Percentiles rank a stretch among this genome's conserved stretches.
phyloP scores from a whole-genome alignment of 2,329 filamentous ascomycete species.

The Aspergillus sp. region DNA sequence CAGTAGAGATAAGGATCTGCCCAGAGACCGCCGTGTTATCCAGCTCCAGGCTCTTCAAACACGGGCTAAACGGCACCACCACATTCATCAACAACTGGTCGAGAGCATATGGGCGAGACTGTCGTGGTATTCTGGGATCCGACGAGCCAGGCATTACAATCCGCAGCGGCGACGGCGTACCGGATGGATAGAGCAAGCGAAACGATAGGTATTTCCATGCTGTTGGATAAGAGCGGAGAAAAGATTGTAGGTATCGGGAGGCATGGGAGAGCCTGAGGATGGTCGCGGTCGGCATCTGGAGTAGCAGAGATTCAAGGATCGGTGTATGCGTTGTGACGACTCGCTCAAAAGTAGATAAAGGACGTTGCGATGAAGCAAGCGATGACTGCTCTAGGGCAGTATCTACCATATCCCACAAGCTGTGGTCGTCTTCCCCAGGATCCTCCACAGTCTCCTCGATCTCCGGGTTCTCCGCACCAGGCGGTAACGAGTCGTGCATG shows the following conservation, averaged over 20 bases:
- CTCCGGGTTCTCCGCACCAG: constrained; percentile 8
- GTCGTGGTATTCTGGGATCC: constrained; percentile 41
- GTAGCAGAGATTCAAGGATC: constrained; percentile 58
- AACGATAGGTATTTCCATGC: constrained; percentile 63
- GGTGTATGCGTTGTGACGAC: constrained; percentile 58
- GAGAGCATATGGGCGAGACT: constrained; percentile 59
- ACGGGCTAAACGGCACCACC: constrained; percentile 56
- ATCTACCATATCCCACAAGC: constrained; percentile 25
- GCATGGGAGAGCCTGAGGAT: constrained; percentile 61
- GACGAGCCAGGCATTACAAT: constrained; percentile 33
- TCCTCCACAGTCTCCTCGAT: constrained; percentile 13
- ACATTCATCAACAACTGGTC: constrained; percentile 59
- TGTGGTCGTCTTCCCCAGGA: constrained; percentile 12
- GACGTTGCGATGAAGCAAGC: constrained; percentile 25
- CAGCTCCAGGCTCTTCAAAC: constrained; percentile 57
- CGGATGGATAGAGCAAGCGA: constrained; percentile 48
- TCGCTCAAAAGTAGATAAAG: constrained; percentile 52
- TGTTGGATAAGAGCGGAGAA: constrained; percentile 57
- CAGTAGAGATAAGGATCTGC: constrained; percentile 55
- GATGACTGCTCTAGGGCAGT: constrained; percentile 24
- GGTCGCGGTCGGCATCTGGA: constrained; percentile 56
- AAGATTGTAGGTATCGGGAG: constrained; percentile 54
- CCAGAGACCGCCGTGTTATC: constrained; percentile 63
- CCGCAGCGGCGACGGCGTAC: constrained; percentile 32
- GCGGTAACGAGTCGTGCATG: constrained; percentile 12